These are phyloP conservation scores for Andrographis paniculata DNA, from an alignment of 305 asterid genomes.

Conservation along the genomic window DNA sequence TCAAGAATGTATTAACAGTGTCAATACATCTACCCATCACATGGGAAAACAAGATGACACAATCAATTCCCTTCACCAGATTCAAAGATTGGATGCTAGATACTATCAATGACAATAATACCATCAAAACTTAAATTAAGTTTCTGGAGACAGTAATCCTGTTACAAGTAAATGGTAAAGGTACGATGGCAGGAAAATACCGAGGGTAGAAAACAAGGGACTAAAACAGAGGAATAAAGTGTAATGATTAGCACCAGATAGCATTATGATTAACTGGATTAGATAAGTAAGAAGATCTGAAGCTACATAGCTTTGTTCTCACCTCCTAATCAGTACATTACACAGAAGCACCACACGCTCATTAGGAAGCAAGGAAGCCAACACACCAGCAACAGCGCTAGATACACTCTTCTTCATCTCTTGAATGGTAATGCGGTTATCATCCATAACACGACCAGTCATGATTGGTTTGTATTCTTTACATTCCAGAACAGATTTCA, in stretches of 20 bases:
- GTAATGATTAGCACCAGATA: slow-evolving; percentile 5
- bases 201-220: too few relatives aligned
- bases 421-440: slow-evolving; percentile 62
- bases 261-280: background rate
- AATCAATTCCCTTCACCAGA: slow-evolving; percentile 8
- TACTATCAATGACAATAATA: too few relatives aligned
- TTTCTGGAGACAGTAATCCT: too few relatives aligned
- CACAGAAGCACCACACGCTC: slow-evolving; percentile 83
- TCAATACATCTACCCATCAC: slow-evolving; percentile 3
- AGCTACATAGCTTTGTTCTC: slow-evolving; percentile 17
- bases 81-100: slow-evolving; percentile 14
- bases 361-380: slow-evolving; percentile 66
- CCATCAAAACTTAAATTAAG: slow-evolving; percentile 4
- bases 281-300: background rate
- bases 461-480: slow-evolving; percentile 75
- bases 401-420: slow-evolving; percentile 79
- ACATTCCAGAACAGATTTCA: slow-evolving; percentile 84
- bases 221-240: background rate
- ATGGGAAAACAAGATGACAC: slow-evolving; percentile 6
- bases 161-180: too few relatives aligned
- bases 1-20: slow-evolving; percentile 7
- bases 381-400: slow-evolving; percentile 58
- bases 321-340: slow-evolving; percentile 83
- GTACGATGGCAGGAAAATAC: too few relatives aligned
- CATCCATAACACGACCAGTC: slow-evolving; percentile 90